phyloP scores from a whole-genome alignment of 2,329 filamentous ascomycete genomes.

The Clonostachys byssicola region DNA sequence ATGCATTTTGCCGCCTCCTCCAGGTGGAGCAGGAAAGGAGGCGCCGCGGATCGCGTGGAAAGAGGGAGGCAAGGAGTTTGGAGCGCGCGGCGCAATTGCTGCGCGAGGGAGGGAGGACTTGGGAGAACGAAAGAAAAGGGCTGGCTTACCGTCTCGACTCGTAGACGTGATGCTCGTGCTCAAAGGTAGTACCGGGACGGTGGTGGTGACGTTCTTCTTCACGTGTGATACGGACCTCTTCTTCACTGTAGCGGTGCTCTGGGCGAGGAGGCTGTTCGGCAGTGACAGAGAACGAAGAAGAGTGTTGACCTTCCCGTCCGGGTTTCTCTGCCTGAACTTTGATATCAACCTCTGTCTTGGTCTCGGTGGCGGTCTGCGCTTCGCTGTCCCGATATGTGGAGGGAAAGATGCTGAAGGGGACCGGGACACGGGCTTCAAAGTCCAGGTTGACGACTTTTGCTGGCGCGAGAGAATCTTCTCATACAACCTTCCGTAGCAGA shows the following conservation, averaged over 20 bases:
- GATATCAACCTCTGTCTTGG: slow-evolving; percentile 77
- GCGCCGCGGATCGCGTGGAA: slow-evolving; percentile 1
- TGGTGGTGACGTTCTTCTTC: slow-evolving; percentile 68
- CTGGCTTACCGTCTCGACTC: slow-evolving; percentile 2
- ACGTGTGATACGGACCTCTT: slow-evolving; percentile 79
- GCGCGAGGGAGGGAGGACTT: too few species aligned
- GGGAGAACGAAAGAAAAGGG: background rate
- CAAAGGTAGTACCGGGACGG: slow-evolving; percentile 57
- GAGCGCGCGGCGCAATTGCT: too few species aligned
- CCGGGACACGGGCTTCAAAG: slow-evolving; percentile 99
- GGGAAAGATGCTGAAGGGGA: slow-evolving; percentile 99
- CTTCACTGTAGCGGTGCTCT: slow-evolving; percentile 65
- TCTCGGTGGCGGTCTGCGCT: slow-evolving; percentile 40
- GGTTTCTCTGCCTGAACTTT: slow-evolving; percentile 74
- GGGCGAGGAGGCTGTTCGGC: slow-evolving; percentile 59
- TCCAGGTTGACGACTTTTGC: slow-evolving; percentile 94
- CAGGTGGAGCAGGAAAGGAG: background rate
- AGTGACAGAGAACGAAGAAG: slow-evolving; percentile 60
- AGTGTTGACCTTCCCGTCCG: slow-evolving; percentile 97
- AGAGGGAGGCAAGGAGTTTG: background rate
- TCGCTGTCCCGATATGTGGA: slow-evolving; percentile 78
- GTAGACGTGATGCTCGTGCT: slow-evolving; percentile 38
- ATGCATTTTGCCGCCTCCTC: background rate
- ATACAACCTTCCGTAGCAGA: slow-evolving; percentile 51
- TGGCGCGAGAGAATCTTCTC: slow-evolving; percentile 66